phyloP scores from a whole-genome alignment of 2,329 filamentous ascomycete species.

The Talaromyces sp. region DNA sequence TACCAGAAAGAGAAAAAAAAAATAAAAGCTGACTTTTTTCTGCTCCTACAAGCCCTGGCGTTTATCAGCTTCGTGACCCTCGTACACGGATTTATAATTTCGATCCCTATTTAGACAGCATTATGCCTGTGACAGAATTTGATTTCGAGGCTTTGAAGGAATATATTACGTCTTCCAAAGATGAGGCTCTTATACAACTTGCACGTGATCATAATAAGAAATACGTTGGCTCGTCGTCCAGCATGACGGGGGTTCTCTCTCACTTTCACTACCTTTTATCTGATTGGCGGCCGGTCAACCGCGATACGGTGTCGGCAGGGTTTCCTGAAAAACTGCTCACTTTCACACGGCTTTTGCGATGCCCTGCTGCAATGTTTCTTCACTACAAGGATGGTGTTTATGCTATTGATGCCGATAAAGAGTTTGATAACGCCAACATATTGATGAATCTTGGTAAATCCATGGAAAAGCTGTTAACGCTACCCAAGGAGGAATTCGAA shows the following conservation, averaged over 20 bases:
- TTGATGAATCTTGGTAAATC: constrained; percentile 90
- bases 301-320: constrained; percentile 58
- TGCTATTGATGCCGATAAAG: constrained; percentile 92
- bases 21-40: neutral
- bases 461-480: constrained; percentile 89
- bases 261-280: constrained; percentile 95
- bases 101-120: constrained; percentile 83
- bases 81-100: constrained; percentile 91
- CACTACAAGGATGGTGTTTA: constrained; percentile 79
- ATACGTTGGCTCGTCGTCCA: constrained; percentile 93
- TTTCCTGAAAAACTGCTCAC: constrained; percentile 57
- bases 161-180: constrained; percentile 89
- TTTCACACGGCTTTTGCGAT: constrained; percentile 67
- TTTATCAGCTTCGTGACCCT: constrained; percentile 85
- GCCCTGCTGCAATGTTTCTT: constrained; percentile 75
- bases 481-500: constrained; percentile 77
- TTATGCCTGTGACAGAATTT: constrained; percentile 91
- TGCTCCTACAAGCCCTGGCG: constrained; percentile 53
- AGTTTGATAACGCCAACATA: constrained; percentile 77
- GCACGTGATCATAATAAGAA: constrained; percentile 63
- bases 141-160: constrained; percentile 80
- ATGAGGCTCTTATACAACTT: constrained; percentile 63
- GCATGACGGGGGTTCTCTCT: constrained; percentile 79
- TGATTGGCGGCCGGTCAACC: constrained; percentile 68
- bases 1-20: neutral